These are phyloP conservation scores for Populus tremula DNA, from an alignment of 345 rosid genomes.

Conservation along the genomic window DNA sequence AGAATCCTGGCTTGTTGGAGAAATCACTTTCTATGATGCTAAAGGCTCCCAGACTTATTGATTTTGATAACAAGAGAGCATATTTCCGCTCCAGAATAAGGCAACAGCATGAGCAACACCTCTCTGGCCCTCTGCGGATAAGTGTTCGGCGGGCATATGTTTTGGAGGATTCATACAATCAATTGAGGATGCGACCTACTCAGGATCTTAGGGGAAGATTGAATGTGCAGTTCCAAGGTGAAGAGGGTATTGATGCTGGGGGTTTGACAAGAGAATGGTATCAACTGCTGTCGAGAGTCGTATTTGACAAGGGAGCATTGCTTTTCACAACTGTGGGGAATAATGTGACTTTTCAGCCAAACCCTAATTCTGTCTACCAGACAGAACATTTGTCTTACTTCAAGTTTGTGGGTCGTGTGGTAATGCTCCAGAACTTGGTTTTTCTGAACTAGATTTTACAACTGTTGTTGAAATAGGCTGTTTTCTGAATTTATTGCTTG, in stretches of 20 bases:
- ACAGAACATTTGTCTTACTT: slow-evolving; percentile 96
- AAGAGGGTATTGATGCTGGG: slow-evolving; percentile 99
- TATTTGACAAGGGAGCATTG: slow-evolving; percentile 91
- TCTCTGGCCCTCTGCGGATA: slow-evolving; percentile 85
- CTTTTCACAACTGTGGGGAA: slow-evolving; percentile 95
- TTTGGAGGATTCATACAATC: slow-evolving; percentile 96
- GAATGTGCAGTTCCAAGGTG: slow-evolving; percentile 96
- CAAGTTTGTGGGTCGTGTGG: slow-evolving; percentile 96
- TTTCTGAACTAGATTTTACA: slow-evolving; percentile 5
- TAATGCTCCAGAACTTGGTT: slow-evolving; percentile 32
- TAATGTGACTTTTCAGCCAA: slow-evolving; percentile 94
- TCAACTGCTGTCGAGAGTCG: slow-evolving; percentile 88
- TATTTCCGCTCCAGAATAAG: slow-evolving; percentile 91
- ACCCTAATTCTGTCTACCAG: slow-evolving; percentile 92
- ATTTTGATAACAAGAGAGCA: slow-evolving; percentile 90
- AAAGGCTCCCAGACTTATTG: slow-evolving; percentile 87
- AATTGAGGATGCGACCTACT: slow-evolving; percentile 84
- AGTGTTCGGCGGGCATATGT: slow-evolving; percentile 90
- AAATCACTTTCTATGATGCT: slow-evolving; percentile 90
- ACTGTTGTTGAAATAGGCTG: background rate
- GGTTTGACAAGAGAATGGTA: slow-evolving; percentile 98
- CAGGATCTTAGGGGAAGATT: slow-evolving; percentile 89
- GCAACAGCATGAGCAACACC: slow-evolving; percentile 84
- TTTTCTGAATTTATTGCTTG: slow-evolving; percentile 3
- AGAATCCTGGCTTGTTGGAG: slow-evolving; percentile 83